Base-by-base conservation (phyloP, 208 protist genomes). In the Acanthamoeba polyphaga region DNA sequence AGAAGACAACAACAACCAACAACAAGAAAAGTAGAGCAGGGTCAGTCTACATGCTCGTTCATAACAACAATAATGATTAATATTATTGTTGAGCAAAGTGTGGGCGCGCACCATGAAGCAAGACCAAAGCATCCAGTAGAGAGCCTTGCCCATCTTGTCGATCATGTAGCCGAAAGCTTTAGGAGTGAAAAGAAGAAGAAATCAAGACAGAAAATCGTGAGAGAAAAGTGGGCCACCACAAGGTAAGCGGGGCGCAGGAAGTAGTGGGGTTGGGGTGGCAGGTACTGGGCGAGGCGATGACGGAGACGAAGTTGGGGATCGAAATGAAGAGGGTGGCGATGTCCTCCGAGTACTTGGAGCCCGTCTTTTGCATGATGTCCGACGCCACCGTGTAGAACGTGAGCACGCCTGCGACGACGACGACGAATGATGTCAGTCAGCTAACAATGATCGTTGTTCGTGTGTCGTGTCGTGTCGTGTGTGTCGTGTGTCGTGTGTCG, bases 231-330 rank as follows among this genome's bases (percentile, higher is more conserved):
- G n/a, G n/a, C n/a, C n/a, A n/a, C n/a, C n/a, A n/a, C n/a, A n/a
- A n/a, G n/a, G n/a, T n/a, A n/a, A n/a, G n/a, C n/a, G n/a, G n/a
- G n/a, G n/a, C n/a, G n/a, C n/a, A n/a, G n/a, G 29, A 84, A 84
- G 22, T 8, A 24, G 46, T 46, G 74, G 29, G 9, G 38, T 43
- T 2, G 19, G 7, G 74, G 1, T 1, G 51, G 22, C 7, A 19
- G 10, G 82, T 89, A 89, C 82, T 51, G 5, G 98, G 98, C 51
- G 97, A 98, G 0, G 97, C 97, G 27, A 97, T 96, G 24, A 98
- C 97, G 0, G 98, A 98, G 13, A 98, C 97, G n/a, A 99, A 97
- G 95, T 99, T 98, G 95, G 98, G 98, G 43, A 98, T 96, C 7
- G 98, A 98, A 1, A 98, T 96, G 96, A 98, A 98, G 17, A 96